A percentile compares a stretch with the other conserved stretches of the same genome.
phyloP scores from a whole-genome alignment of 768 basidiomycete genomes.

The Omphalotus guepiniiformis region DNA sequence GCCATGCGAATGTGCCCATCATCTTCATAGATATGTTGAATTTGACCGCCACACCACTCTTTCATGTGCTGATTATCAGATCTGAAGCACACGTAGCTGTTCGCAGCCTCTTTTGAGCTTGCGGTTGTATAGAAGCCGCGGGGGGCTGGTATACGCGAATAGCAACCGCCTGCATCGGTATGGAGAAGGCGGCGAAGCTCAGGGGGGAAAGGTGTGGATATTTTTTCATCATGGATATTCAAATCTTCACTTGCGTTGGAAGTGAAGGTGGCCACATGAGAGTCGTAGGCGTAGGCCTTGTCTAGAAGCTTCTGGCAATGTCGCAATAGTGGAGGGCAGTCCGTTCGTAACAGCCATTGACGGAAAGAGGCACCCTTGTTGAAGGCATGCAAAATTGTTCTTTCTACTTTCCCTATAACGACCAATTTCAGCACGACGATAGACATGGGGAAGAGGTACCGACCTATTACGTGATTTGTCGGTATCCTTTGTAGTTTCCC shows the following conservation, averaged over 20 bases:
- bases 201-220: background rate
- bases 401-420: constrained; percentile 9
- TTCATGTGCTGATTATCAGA: background rate
- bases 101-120: background rate
- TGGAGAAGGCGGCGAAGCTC: background rate
- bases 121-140: background rate
- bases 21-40: constrained; percentile 1
- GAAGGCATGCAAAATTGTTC: constrained; percentile 12
- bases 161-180: background rate
- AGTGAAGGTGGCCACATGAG: background rate
- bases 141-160: background rate
- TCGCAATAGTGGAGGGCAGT: constrained; percentile 4
- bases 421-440: background rate
- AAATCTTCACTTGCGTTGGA: background rate
- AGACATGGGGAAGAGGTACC: background rate
- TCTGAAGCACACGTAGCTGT: constrained; percentile 5
- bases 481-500: constrained; percentile 17
- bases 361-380: constrained; percentile 10
- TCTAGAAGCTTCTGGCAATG: constrained; percentile 15
- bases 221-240: background rate
- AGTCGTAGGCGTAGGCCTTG: constrained; percentile 3
- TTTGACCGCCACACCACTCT: constrained; percentile 1
- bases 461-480: constrained; percentile 20
- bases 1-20: background rate
- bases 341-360: constrained; percentile 11